Evolutionary conservation across 768 basidiomycete species (phyloP), one percentile per base, ranked within the genome.

Genomic region (Tulasnella sp.): DNA sequence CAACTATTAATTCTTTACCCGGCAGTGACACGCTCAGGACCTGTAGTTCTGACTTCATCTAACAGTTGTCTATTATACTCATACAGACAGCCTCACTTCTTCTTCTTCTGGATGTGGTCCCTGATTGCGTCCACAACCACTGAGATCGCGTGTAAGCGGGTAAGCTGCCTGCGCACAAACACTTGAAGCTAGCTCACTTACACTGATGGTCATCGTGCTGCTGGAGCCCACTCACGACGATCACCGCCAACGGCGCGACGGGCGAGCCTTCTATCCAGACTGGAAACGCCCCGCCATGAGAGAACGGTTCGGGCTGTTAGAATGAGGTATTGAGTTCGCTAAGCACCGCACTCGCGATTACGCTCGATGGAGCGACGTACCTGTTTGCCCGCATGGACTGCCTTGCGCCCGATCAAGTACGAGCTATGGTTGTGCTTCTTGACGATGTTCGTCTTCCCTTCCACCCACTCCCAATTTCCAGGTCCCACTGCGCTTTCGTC

Each of bases 381-480:
- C 47, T 4, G 1, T 44, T 47, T 47, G 15, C 64, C 64, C 13
- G 32, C 29, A 3, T 50, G n/a, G 29, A 60, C 50, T 1, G 55
- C 51, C 24, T 65, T 52, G 15, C 53, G 23, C 30, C 64, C 64
- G 1, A 61, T 53, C 21, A 43, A 60, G 52, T 51, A 65, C 15
- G 63, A 63, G 45, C 58, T 60, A 32, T 63, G 61, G 42, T 63
- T 60, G 48, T 52, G 51, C 43, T 48, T 29, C 48, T 53, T 60
- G 7, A 61, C 62, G 13, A 65, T 58, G n/a, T 65, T 59, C 47
- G 48, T 65, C 62, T 65, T 65, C 5, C 64, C 64, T 17, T 63
- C 58, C 10, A 63, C 49, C 42, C 52, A 65, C 10, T 58, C 45
- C 64, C 62, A 63, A 48, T 65, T 63, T 5, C 45, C 55, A 9